Conservation (phyloP, 2,329 filamentous ascomycete species). For the Madurella fahalii region DNA sequence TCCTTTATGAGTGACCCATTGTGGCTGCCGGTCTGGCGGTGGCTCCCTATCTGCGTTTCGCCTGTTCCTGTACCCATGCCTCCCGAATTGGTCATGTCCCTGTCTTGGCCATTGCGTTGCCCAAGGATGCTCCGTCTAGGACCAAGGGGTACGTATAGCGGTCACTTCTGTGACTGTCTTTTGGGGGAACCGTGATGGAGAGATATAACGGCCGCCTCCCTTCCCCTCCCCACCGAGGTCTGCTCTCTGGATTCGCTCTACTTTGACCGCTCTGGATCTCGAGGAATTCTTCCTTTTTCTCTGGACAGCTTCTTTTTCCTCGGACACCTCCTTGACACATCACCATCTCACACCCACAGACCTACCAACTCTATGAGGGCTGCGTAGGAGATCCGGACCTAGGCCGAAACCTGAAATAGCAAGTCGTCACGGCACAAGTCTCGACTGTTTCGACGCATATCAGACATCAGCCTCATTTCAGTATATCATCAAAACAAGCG, state of each 20-base stretch:
- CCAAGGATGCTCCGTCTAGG: slow-evolving; percentile 4
- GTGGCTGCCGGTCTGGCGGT: slow-evolving; percentile 1
- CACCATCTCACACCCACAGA: neutral
- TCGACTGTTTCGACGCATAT: neutral
- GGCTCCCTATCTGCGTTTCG: neutral
- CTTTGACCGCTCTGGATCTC: neutral
- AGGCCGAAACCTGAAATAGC: neutral
- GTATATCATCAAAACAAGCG: neutral
- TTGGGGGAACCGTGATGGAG: slow-evolving; percentile 12
- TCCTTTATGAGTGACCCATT: neutral
- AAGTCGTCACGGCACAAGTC: neutral
- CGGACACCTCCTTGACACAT: neutral
- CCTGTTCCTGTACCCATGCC: slow-evolving; percentile 8
- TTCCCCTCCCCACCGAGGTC: slow-evolving; percentile 5
- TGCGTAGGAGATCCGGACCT: neutral
- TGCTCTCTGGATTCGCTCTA: neutral
- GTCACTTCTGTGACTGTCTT: slow-evolving; percentile 7
- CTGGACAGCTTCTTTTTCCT: neutral
- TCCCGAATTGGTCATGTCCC: slow-evolving; percentile 8
- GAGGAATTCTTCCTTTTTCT: neutral
- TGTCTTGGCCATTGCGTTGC: slow-evolving; percentile 1
- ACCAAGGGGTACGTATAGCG: slow-evolving; percentile 9
- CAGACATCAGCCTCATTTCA: slow-evolving; percentile 6
- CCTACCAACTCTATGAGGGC: neutral
- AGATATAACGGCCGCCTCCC: slow-evolving; percentile 11